Percentiles rank a stretch among this genome's conserved stretches.
These are phyloP conservation scores for Amylocystis lapponica DNA, from an alignment of 768 basidiomycete genomes.

Conservation along the genomic window DNA sequence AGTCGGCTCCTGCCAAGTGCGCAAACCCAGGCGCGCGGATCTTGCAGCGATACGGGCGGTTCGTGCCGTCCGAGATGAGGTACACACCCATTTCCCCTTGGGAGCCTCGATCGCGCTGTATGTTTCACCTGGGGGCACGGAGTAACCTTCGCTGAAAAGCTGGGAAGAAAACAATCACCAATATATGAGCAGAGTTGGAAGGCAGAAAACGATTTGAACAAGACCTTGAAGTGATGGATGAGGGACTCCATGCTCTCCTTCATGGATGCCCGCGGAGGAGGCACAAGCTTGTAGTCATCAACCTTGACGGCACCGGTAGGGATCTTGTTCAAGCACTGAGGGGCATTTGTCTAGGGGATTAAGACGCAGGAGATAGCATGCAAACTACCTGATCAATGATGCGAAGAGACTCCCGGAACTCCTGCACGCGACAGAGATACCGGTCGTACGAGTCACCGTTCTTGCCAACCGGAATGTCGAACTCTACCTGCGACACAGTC, in stretches of 20 bases:
- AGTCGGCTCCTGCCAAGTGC: slow-evolving; percentile 92
- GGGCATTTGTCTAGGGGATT: neutral
- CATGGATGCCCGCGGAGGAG: slow-evolving; percentile 95
- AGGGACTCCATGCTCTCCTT: slow-evolving; percentile 98
- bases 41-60: slow-evolving; percentile 94
- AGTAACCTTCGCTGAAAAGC: slow-evolving; percentile 96
- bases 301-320: slow-evolving; percentile 88
- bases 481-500: slow-evolving; percentile 66
- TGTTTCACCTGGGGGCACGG: slow-evolving; percentile 93
- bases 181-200: neutral
- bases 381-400: slow-evolving; percentile 74
- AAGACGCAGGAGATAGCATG: neutral
- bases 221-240: slow-evolving; percentile 97
- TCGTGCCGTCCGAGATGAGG: slow-evolving; percentile 95
- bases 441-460: slow-evolving; percentile 98
- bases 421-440: slow-evolving; percentile 95
- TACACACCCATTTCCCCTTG: slow-evolving; percentile 99
- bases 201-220: slow-evolving; percentile 21
- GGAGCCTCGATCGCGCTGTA: slow-evolving; percentile 98
- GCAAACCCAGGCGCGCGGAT: slow-evolving; percentile 97
- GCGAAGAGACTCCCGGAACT: slow-evolving; percentile 90
- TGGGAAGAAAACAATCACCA: slow-evolving; percentile 22
- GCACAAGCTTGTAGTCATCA: slow-evolving; percentile 96
- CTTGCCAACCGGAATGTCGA: slow-evolving; percentile 94
- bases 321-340: slow-evolving; percentile 94